Evolutionary conservation across 768 basidiomycete species (phyloP).

Genomic region (Chalciporus pseudorubinellus): DNA sequence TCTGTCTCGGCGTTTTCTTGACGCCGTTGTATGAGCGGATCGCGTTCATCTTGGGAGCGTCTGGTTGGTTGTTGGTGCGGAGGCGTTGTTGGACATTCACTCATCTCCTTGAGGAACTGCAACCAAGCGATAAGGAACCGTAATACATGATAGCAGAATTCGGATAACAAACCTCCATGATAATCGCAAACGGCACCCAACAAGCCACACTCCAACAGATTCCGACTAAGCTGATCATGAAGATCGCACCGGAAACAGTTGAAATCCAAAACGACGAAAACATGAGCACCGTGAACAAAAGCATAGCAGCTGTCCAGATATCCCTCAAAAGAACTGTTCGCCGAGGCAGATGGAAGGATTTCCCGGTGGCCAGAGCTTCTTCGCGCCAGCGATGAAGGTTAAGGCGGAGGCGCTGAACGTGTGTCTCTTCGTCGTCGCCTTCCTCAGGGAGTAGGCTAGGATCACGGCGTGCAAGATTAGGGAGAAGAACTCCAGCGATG

Average conservation of each 20-base stretch:
- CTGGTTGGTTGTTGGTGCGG: constrained; percentile 28
- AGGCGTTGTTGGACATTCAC: constrained; percentile 30
- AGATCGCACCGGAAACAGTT: constrained; percentile 72
- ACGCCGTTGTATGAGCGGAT: constrained; percentile 59
- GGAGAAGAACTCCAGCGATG: constrained; percentile 74
- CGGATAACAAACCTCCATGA: constrained; percentile 84
- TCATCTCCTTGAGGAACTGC: constrained; percentile 74
- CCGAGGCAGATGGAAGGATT: constrained; percentile 73
- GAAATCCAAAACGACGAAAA: constrained; percentile 85
- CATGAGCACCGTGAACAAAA: constrained; percentile 77
- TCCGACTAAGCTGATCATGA: constrained; percentile 81
- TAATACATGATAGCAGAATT: constrained; percentile 19
- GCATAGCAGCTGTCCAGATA: constrained; percentile 87
- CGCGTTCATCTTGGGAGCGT: constrained; percentile 33
- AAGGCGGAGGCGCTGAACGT: constrained; percentile 64
- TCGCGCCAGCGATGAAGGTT: constrained; percentile 81
- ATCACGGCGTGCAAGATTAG: constrained; percentile 79
- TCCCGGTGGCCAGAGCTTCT: constrained; percentile 75
- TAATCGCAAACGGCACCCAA: constrained; percentile 96
- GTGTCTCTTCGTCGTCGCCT: constrained; percentile 68
- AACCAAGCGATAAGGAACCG: neutral
- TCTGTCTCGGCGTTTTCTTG: constrained; percentile 43
- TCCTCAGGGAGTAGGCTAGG: constrained; percentile 71
- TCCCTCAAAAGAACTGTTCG: constrained; percentile 92
- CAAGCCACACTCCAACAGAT: constrained; percentile 98